phyloP scores from a whole-genome alignment of 73 alveolate species.

The Symbiodinium pilosum region DNA sequence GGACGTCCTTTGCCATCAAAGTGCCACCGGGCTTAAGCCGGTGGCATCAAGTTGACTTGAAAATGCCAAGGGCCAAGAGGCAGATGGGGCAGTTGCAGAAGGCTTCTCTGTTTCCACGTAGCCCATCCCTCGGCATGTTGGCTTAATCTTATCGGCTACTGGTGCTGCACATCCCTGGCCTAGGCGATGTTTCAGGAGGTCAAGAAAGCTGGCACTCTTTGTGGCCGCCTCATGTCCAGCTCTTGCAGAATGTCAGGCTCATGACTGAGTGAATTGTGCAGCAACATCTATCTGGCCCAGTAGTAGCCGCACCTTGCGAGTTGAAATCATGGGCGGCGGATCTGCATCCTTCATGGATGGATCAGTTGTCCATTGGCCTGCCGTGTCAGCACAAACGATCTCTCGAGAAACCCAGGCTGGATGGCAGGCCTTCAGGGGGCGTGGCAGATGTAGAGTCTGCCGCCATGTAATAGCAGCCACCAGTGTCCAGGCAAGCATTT shows the following conservation, averaged over 20 bases:
- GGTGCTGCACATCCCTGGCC: not conserved
- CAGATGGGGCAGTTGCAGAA: not conserved
- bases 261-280: not conserved
- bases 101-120: not conserved
- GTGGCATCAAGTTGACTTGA: not conserved
- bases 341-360: slow-evolving; percentile 39
- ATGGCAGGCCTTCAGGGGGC: slow-evolving; percentile 58
- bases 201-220: slow-evolving; percentile 44
- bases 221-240: not conserved
- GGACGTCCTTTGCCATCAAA: not conserved
- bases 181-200: slow-evolving; percentile 69
- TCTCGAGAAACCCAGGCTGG: too few species aligned
- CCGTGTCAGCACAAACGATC: too few species aligned
- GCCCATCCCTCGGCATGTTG: not conserved
- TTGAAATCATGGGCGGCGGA: slow-evolving; percentile 61
- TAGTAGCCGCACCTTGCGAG: too few species aligned
- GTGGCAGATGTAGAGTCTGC: slow-evolving; percentile 34
- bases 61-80: too few species aligned
- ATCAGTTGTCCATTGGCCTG: slow-evolving; percentile 93
- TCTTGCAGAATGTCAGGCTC: not conserved
- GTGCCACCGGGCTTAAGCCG: not conserved
- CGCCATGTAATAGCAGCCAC: slow-evolving; percentile 75
- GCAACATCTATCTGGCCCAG: too few species aligned
- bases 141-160: not conserved
- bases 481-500: not conserved